Percentiles rank a stretch among this genome's conserved stretches.
Conservation (phyloP, 495 filamentous ascomycete species). For the Cercophora scortea region DNA sequence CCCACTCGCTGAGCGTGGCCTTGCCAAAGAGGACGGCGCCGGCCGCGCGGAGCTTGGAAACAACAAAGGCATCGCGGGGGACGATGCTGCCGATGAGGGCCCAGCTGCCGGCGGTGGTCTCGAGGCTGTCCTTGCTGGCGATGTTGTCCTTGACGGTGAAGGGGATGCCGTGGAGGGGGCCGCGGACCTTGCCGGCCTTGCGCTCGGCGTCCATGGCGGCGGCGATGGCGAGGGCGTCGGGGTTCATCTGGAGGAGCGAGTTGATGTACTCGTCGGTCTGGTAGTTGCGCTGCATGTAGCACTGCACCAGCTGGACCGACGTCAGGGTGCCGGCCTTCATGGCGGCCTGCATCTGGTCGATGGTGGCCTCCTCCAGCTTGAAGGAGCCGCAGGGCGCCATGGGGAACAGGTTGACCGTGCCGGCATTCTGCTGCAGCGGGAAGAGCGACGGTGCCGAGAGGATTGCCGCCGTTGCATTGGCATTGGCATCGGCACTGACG, state of each 20-base stretch:
- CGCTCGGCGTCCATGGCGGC: slow-evolving; percentile 52
- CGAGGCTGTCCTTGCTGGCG: slow-evolving; percentile 32
- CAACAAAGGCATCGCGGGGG: slow-evolving; percentile 58
- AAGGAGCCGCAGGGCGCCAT: slow-evolving; percentile 57
- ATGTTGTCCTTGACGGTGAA: slow-evolving; percentile 60
- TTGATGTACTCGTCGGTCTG: slow-evolving; percentile 54
- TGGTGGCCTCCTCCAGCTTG: slow-evolving; percentile 52
- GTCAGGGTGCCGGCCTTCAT: slow-evolving; percentile 32
- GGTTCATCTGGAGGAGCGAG: slow-evolving; percentile 49
- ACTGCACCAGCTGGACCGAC: slow-evolving; percentile 36
- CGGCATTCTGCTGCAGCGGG: slow-evolving; percentile 9
- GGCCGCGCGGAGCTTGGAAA: slow-evolving; percentile 50
- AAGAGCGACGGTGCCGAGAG: neutral
- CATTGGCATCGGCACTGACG: neutral
- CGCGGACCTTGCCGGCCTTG: slow-evolving; percentile 41
- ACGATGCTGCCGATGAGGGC: slow-evolving; percentile 57
- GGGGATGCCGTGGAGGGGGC: slow-evolving; percentile 64
- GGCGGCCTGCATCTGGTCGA: slow-evolving; percentile 32
- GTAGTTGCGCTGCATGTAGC: slow-evolving; percentile 46
- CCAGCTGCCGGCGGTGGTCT: slow-evolving; percentile 39
- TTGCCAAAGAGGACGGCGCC: slow-evolving; percentile 65
- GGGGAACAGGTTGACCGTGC: slow-evolving; percentile 21
- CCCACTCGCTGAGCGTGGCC: slow-evolving; percentile 66
- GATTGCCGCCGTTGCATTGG: neutral
- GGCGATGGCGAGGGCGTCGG: slow-evolving; percentile 49